These are phyloP conservation scores for Colletotrichum eleusines DNA, from an alignment of 2,329 filamentous ascomycete genomes.

Conservation along the genomic window DNA sequence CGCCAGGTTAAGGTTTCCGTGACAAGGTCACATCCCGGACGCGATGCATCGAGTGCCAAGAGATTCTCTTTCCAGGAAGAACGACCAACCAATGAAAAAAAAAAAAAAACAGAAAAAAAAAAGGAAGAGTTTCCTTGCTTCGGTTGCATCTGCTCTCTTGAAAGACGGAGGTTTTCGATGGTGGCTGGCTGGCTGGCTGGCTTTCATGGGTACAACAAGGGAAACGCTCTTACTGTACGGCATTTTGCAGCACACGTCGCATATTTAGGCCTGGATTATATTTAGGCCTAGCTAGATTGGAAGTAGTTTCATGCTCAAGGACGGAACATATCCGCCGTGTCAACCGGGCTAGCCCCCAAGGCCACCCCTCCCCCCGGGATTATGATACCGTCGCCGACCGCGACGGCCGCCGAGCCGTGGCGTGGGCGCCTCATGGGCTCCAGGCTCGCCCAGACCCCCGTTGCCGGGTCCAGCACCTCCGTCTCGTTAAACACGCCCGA, in stretches of 20 bases:
- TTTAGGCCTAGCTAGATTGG: no score
- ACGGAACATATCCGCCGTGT: neutral
- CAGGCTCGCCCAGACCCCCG: no score
- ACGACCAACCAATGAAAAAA: no score
- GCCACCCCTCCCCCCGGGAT: constrained; percentile 49
- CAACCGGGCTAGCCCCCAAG: neutral
- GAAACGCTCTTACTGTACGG: neutral
- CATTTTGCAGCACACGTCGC: neutral
- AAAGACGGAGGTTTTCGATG: no score
- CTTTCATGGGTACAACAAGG: neutral
- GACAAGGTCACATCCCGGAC: neutral
- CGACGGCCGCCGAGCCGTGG: no score
- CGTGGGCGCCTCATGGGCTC: no score
- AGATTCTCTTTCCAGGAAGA: neutral
- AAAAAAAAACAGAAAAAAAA: neutral
- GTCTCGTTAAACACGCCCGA: neutral
- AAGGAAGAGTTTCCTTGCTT: no score
- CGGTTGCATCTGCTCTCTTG: neutral
- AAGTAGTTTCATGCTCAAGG: neutral
- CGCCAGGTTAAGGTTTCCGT: neutral
- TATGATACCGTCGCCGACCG: constrained; percentile 46
- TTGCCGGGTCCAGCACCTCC: constrained; percentile 4
- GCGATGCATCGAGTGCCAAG: no score
- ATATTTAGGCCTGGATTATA: neutral
- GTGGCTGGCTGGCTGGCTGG: no score